Evolutionary conservation across 192 early-diverging fungal species (phyloP).

Genomic region (Chytriomyces confervae): DNA sequence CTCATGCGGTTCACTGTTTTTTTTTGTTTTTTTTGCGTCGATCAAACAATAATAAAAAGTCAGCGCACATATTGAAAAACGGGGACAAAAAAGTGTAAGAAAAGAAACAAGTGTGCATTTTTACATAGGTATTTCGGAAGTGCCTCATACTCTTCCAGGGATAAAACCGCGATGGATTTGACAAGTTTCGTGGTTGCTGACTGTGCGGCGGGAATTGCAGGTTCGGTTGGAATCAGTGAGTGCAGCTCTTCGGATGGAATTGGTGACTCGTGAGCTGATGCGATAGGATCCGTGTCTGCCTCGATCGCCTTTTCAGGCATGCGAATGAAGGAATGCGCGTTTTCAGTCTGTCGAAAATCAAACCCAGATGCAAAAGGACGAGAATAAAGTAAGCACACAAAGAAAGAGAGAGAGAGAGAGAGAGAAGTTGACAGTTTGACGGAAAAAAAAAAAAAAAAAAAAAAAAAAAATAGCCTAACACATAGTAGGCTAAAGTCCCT

Average conservation of each 20-base stretch:
- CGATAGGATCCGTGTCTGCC: too few relatives aligned
- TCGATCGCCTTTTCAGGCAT: too few relatives aligned
- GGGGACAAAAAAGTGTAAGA: background rate
- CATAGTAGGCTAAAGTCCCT: too few relatives aligned
- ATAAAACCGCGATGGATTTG: background rate
- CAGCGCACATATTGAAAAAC: background rate
- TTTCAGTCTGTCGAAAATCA: too few relatives aligned
- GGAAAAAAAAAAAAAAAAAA: too few relatives aligned
- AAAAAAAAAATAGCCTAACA: too few relatives aligned
- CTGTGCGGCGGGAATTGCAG: background rate
- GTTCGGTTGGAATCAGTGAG: background rate
- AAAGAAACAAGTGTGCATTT: background rate
- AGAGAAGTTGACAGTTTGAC: background rate
- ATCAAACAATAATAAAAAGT: too few relatives aligned
- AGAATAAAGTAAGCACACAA: too few relatives aligned
- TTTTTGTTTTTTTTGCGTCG: too few relatives aligned
- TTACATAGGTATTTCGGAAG: conserved; percentile 50
- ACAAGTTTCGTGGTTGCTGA: background rate
- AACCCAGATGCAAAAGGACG: too few relatives aligned
- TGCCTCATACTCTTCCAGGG: conserved; percentile 34
- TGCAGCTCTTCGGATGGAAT: background rate
- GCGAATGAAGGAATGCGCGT: too few relatives aligned
- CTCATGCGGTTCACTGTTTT: conserved; percentile 37
- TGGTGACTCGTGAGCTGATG: too few relatives aligned
- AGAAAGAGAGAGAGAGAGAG: background rate